phyloP scores from a whole-genome alignment of 768 basidiomycete species.

The Tylopilus balloui region DNA sequence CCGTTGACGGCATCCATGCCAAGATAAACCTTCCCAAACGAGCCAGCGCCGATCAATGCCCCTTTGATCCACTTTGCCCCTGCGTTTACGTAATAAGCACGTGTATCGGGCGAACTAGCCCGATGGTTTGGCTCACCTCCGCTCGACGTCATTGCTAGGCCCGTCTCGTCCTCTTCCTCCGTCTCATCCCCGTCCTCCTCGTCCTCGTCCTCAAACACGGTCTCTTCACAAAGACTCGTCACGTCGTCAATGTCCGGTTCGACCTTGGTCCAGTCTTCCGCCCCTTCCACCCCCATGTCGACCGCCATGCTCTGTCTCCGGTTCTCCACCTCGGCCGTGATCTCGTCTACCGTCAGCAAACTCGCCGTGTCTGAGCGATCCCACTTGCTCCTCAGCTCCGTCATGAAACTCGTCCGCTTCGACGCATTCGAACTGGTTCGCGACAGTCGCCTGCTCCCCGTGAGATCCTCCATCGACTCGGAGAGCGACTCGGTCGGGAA shows the following conservation, averaged over 20 bases:
- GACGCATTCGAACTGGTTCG: constrained; percentile 44
- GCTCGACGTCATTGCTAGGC: constrained; percentile 49
- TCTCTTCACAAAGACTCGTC: constrained; percentile 42
- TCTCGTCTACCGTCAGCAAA: constrained; percentile 94
- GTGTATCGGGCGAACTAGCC: neutral
- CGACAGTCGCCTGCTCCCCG: constrained; percentile 37
- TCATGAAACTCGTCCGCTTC: constrained; percentile 75
- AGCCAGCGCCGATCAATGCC: constrained; percentile 90
- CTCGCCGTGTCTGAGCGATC: constrained; percentile 88
- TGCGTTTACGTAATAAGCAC: constrained; percentile 23
- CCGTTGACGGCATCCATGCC: constrained; percentile 92
- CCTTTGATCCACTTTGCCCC: constrained; percentile 97
- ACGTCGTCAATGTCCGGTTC: constrained; percentile 50
- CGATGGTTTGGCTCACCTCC: constrained; percentile 40
- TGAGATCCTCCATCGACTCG: constrained; percentile 65
- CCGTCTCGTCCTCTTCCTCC: constrained; percentile 48
- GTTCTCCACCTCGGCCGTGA: constrained; percentile 88
- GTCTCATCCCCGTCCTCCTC: constrained; percentile 46
- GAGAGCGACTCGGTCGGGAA: constrained; percentile 77
- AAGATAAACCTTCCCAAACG: constrained; percentile 92
- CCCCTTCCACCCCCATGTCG: constrained; percentile 43
- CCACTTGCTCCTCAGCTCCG: constrained; percentile 74
- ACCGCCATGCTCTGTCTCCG: constrained; percentile 50
- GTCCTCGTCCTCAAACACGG: constrained; percentile 46
- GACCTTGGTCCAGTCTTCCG: constrained; percentile 74